Conservation (phyloP, 1,284 basidiomycete genomes). For the Rhodotorula sp. region DNA sequence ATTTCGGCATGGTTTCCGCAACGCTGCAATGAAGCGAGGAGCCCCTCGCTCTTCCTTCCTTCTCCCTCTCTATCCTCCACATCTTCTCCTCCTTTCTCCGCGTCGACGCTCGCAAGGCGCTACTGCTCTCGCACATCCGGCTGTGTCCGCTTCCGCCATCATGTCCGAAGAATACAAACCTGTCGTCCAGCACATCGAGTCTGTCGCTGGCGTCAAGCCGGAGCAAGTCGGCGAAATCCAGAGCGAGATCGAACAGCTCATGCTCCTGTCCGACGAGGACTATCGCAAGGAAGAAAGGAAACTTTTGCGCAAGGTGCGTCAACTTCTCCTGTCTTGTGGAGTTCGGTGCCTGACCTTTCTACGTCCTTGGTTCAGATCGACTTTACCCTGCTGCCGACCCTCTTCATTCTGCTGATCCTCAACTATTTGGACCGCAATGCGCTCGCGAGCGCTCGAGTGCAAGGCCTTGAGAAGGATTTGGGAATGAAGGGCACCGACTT, state of each 20-base stretch:
- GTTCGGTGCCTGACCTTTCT: conserved; percentile 27
- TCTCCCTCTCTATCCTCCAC: background rate
- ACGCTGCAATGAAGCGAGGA: conserved; percentile 4
- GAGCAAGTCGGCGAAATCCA: conserved; percentile 15
- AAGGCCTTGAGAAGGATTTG: conserved; percentile 69
- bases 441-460: conserved; percentile 47
- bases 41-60: background rate
- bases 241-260: conserved; percentile 34
- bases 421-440: conserved; percentile 50
- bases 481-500: conserved; percentile 56
- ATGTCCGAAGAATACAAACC: conserved; percentile 22
- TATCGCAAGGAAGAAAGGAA: conserved; percentile 52
- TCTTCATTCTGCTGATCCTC: conserved; percentile 46
- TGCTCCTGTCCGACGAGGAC: conserved; percentile 43
- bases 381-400: conserved; percentile 7
- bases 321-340: conserved; percentile 56
- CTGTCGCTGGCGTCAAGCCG: background rate
- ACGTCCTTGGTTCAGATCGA: conserved; percentile 10
- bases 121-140: background rate
- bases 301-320: conserved; percentile 59
- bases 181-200: conserved; percentile 17
- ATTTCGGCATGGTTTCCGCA: background rate
- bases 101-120: background rate
- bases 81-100: background rate
- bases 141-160: background rate